Base-by-base conservation (phyloP, 108 stramenopile genomes). In the Nannochloropsis gaditana region DNA sequence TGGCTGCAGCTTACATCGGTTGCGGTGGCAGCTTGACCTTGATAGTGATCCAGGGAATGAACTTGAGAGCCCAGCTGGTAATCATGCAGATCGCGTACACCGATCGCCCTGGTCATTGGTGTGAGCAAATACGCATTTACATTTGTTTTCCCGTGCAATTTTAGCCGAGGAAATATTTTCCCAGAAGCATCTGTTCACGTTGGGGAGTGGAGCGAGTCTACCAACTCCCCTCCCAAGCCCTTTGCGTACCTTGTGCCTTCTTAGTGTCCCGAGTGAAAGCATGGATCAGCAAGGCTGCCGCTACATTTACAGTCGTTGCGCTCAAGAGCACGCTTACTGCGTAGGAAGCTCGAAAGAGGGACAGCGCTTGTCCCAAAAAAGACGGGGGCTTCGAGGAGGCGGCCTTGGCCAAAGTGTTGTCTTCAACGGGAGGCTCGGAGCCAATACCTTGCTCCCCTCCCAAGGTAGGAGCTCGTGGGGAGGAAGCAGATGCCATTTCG, bases 11-110 rank as follows among this genome's bases (percentile, higher is more conserved):
- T 31, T 31, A 31, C 31, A 73, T 73, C 19, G 59, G 59, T 6
- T 73, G 59, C 59, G 59, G 59, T 15, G 59, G 59, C 59, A 73
- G n/a, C n/a, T 73, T 73, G 19, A 73, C n/a, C n/a, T 73, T 73
- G n/a, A 73, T 73, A n/a, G 59, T 73, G 59, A 73, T 73, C 59
- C 59, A 73, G 59, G 59, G 59, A 73, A 73, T 73, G n/a, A 73
- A 6, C n/a, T 73, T 73, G 59, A 73, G 59, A 6, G 59, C 59
- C 59, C 59, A 73, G 59, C 59, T 73, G 6, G 59, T 73, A 8
- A 73, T 73, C 59, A 73, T 73, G 59, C 59, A 73, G 4, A 73
- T 73, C 19, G 19, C n/a, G 59, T 73, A 73, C 59, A 73, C 59
- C 3, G 19, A 73, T 6, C 59, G 59, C 15, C 59, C 59, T 73